Evolutionary conservation across 2,329 filamentous ascomycete species (phyloP), one percentile per base, ranked within the genome.

Genomic region (Sclerotinia glacialis): DNA sequence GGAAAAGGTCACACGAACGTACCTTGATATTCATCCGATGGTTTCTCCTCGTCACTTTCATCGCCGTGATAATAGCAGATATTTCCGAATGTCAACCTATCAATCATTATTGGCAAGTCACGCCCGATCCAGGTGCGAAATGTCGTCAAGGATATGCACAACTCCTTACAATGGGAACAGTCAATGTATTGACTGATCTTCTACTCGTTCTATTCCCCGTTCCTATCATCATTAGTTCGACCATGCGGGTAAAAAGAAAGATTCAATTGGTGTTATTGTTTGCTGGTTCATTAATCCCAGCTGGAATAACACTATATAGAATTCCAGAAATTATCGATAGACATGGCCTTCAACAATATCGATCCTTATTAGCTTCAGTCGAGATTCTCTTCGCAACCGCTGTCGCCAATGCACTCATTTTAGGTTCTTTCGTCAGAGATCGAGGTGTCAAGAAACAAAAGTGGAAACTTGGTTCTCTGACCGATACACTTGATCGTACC

Each of bases 361-460:
- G 95, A 54, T 96, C 94, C 0, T 85, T 98, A 1, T 83, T 96
- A 70, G 95, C 95, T 5, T 97, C 93, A 0, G 83, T 96, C 23
- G 95, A 99, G 76, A 89, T 98, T 9, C 83, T 98, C 1, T 93
- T 94, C 61, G 93, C 95, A 6, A 91, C 93, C 0, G 87, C 88
- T 0, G 90, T 96, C 0, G 91, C 94, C 16, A 99, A 98, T 76
- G 89, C 90, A 3, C 83, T 99, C 26, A 91, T 97, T 0, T 85
- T 99, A 3, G 94, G 94, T 16, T 96, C 93, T 0, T 98, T 98
- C 74, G 87, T 98, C 37, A 86, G 94, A 18, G 94, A 98, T 76
- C 86, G 92, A 64, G 95, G 95, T 34, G 81, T 93, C 50, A 98
- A 98, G 82, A 97, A 96, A 78, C 84, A 85, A 66, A 95, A 92